Base-by-base conservation (phyloP, 2,329 filamentous ascomycete species). In the Gliomastix tumulicola region DNA sequence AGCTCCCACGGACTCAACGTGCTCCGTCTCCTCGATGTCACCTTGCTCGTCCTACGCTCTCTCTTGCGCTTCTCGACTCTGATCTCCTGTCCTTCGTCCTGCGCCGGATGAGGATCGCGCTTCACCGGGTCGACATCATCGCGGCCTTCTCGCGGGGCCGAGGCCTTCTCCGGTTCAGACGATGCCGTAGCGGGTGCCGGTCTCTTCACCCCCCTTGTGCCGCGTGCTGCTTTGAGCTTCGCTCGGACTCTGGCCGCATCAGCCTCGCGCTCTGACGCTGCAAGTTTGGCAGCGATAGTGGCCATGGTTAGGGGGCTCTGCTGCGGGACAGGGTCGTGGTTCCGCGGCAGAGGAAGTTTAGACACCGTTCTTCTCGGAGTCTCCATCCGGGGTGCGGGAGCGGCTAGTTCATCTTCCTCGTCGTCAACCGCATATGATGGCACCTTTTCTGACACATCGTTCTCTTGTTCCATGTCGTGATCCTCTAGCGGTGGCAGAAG, bases 1-100 rank as follows among this genome's bases (percentile, higher is more conserved):
- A 89, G 59, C 58, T 90, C 85, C 68, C 82, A 82, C 4, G 82
- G 79, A 49, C 76, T 88, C 21, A 90, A 62, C 16, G 84, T 89
- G 50, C 82, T 88, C 54, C 85, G 72, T 51, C 84, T 69, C 51
- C 83, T 66, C 41, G 72, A 81, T 4, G 76, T 68, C 8, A 56
- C 65, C 63, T 64, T 81, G 56, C 54, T 78, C 49, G 56, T 67
- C 53, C 62, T 71, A 55, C 59, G 65, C 49, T 66, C 75, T 30
- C 70, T 62, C 52, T 74, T 74, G 21, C 71, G 63, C 54, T 66
- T 66, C 33, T 57, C 51, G 5, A 57, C 54, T 35, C 48, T 48
- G 18, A 20, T 37, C 34, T 44, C 51, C 32, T 50, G 43, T 38
- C 48, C 42, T 11, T 41, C 41, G 7, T 47, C 44, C 23, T 42